Evolutionary conservation across 495 filamentous ascomycete species (phyloP).

Genomic region (Usnea hakonensis): DNA sequence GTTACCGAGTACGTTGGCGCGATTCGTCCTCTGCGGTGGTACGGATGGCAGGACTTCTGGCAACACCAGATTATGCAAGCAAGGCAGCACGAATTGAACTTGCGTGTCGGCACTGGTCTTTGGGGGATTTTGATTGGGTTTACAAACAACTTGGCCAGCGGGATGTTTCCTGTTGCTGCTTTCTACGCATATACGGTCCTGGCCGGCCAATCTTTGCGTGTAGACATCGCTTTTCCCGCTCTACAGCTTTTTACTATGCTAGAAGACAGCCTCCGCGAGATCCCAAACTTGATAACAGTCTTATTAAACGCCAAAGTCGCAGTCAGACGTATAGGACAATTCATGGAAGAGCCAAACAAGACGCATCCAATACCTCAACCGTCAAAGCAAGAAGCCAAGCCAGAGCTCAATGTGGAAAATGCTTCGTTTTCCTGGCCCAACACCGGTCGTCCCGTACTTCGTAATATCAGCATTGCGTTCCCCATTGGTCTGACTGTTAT

Average conservation of each 20-base stretch:
- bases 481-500: constrained; percentile 58
- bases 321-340: constrained; percentile 68
- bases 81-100: constrained; percentile 56
- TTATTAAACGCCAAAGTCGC: constrained; percentile 69
- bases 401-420: constrained; percentile 41
- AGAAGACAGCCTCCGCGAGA: constrained; percentile 57
- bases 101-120: constrained; percentile 56
- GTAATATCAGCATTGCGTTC: constrained; percentile 53
- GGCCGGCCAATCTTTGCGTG: constrained; percentile 52
- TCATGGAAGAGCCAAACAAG: constrained; percentile 79
- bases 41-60: constrained; percentile 80
- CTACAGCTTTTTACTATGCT: constrained; percentile 70
- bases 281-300: constrained; percentile 61
- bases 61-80: constrained; percentile 62
- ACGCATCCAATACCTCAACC: constrained; percentile 32
- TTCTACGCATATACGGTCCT: constrained; percentile 71
- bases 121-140: constrained; percentile 51
- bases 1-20: constrained; percentile 75
- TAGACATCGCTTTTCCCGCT: constrained; percentile 77
- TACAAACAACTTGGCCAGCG: constrained; percentile 56
- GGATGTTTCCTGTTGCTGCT: constrained; percentile 67
- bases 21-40: constrained; percentile 79
- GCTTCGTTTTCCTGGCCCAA: constrained; percentile 77
- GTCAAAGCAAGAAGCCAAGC: neutral
- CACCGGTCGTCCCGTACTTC: constrained; percentile 49